A percentile compares a stretch with the other conserved stretches of the same genome.
Evolutionary conservation across 768 basidiomycete species (phyloP).

Genomic region (Mycena epipterygia): DNA sequence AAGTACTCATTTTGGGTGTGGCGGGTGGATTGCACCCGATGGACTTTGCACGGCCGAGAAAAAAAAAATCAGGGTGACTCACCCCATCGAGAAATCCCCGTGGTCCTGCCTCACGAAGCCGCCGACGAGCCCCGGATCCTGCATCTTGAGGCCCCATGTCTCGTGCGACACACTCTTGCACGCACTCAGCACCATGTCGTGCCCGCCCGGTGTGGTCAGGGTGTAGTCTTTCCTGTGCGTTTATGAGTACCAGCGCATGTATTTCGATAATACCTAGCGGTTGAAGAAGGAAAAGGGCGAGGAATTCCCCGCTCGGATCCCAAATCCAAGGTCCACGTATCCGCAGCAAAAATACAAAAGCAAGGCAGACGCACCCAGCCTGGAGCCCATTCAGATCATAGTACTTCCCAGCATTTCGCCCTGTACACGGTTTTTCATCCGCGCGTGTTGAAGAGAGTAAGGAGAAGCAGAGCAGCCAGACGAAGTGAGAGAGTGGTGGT

Average conservation of each 20-base stretch:
- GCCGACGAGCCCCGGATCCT: slow-evolving; percentile 59
- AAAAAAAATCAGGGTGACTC: too few relatives aligned
- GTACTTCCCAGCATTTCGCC: slow-evolving; percentile 67
- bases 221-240: slow-evolving; percentile 73
- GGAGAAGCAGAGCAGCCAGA: slow-evolving; percentile 4
- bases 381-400: slow-evolving; percentile 78
- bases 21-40: too few relatives aligned
- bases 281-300: slow-evolving; percentile 13
- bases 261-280: too few relatives aligned
- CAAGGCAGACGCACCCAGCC: slow-evolving; percentile 58
- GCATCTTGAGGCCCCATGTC: slow-evolving; percentile 66
- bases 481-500: not conserved
- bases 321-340: slow-evolving; percentile 22
- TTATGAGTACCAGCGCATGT: not conserved
- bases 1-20: slow-evolving; percentile 46
- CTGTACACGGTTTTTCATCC: slow-evolving; percentile 72
- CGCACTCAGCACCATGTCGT: slow-evolving; percentile 70
- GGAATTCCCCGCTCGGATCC: slow-evolving; percentile 7
- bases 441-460: slow-evolving; percentile 4
- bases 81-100: slow-evolving; percentile 84
- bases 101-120: slow-evolving; percentile 73
- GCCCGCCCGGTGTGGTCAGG: slow-evolving; percentile 61
- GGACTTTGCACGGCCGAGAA: too few relatives aligned
- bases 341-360: slow-evolving; percentile 17
- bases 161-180: slow-evolving; percentile 72